These are phyloP conservation scores for Eustoma russellianum DNA, from an alignment of 257 asterid species.

Conservation along the genomic window DNA sequence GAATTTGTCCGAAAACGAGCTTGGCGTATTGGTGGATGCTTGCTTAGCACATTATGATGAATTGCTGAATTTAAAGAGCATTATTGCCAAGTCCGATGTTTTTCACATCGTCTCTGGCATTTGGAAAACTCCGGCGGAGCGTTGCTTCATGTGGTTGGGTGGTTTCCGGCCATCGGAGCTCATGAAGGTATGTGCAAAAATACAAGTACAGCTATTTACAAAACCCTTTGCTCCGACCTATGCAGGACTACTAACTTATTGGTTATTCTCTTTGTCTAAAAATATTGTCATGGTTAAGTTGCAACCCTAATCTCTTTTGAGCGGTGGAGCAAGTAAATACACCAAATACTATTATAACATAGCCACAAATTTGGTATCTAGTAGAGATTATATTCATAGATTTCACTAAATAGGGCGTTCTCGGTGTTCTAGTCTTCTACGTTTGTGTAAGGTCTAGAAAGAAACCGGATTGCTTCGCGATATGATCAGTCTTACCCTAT, in stretches of 20 bases:
- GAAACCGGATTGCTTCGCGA: too few species aligned
- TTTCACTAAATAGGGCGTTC: too few species aligned
- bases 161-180: conserved; percentile 83
- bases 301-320: background rate
- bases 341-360: background rate
- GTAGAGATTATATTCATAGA: too few species aligned
- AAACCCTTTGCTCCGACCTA: conserved; percentile 1
- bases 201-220: background rate
- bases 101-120: conserved; percentile 75
- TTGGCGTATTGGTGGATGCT: conserved; percentile 45
- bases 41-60: conserved; percentile 56
- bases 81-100: conserved; percentile 52
- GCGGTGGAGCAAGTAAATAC: too few species aligned
- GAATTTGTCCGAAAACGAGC: conserved; percentile 58
- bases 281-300: too few species aligned
- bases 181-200: conserved; percentile 45
- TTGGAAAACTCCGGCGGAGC: conserved; percentile 90
- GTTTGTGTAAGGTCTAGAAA: too few species aligned
- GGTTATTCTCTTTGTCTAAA: too few species aligned
- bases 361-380: too few species aligned
- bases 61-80: conserved; percentile 44
- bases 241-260: too few species aligned
- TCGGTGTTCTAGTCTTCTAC: too few species aligned
- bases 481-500: too few species aligned
- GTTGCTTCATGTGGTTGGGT: conserved; percentile 89